Conservation (phyloP, 164 flowering plant species). For the Berberis vulgaris region DNA sequence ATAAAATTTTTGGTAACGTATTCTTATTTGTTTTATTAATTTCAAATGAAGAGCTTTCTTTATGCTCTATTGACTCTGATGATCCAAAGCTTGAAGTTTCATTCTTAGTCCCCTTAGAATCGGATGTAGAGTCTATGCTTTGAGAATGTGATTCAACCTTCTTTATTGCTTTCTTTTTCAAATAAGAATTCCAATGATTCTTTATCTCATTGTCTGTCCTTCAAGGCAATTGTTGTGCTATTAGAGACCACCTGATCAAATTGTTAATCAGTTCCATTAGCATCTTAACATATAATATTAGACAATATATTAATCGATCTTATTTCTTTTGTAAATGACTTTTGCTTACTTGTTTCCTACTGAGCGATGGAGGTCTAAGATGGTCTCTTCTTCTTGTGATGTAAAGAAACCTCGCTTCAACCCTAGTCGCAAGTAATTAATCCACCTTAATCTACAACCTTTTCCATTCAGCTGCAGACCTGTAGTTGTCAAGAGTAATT, state of each 20-base stretch:
- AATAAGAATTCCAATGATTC: slow-evolving; percentile 80
- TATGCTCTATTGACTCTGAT: slow-evolving; percentile 15
- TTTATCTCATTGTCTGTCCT: slow-evolving; percentile 92
- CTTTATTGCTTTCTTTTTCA: slow-evolving; percentile 52
- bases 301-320: no score
- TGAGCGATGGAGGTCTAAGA: slow-evolving; percentile 51
- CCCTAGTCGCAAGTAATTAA: slow-evolving; percentile 84
- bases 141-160: slow-evolving; percentile 18
- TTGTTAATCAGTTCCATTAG: background rate
- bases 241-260: slow-evolving; percentile 77
- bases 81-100: slow-evolving; percentile 14
- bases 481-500: no score
- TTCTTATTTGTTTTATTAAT: background rate
- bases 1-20: slow-evolving; percentile 49
- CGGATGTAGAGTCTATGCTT: slow-evolving; percentile 5
- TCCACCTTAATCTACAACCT: slow-evolving; percentile 90
- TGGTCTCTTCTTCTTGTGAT: slow-evolving; percentile 52
- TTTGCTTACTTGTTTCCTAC: slow-evolving; percentile 82
- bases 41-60: slow-evolving; percentile 10
- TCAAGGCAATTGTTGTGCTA: slow-evolving; percentile 77
- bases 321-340: background rate
- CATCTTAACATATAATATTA: background rate
- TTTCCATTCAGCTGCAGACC: slow-evolving; percentile 88
- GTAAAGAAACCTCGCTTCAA: slow-evolving; percentile 58
- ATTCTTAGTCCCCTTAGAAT: slow-evolving; percentile 5